Evolutionary conservation across 1,139 yeast species (phyloP).

Genomic region (Hemisphaericaspora xylofermentans): DNA sequence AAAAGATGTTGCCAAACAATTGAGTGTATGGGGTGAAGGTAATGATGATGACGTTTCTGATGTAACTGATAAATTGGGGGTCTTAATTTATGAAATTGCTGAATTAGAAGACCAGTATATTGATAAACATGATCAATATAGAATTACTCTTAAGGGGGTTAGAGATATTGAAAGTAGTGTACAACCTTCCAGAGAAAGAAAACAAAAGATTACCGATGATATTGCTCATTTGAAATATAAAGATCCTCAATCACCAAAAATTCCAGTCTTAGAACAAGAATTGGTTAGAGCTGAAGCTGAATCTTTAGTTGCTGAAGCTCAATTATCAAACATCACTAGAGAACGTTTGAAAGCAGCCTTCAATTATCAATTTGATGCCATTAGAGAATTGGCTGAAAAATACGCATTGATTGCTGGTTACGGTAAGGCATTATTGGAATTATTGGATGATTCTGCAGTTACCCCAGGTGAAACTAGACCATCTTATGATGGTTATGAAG

Average conservation of each 20-base stretch:
- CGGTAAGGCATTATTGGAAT: slow-evolving; percentile 95
- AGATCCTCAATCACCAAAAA: slow-evolving; percentile 97
- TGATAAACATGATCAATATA: slow-evolving; percentile 96
- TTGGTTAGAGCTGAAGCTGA: slow-evolving; percentile 99
- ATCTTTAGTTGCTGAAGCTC: slow-evolving; percentile 98
- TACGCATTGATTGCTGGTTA: slow-evolving; percentile 96
- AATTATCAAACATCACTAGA: slow-evolving; percentile 95
- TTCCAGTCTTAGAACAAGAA: slow-evolving; percentile 94
- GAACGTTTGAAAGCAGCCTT: slow-evolving; percentile 97
- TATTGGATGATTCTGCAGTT: slow-evolving; percentile 93
- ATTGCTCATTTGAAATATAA: slow-evolving; percentile 97
- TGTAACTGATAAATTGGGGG: slow-evolving; percentile 96
- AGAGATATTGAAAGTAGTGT: slow-evolving; percentile 97
- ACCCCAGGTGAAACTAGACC: slow-evolving; percentile 99
- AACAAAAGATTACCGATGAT: slow-evolving; percentile 95
- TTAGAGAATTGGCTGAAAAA: slow-evolving; percentile 96
- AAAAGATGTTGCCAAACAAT: slow-evolving; percentile 94
- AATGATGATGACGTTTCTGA: slow-evolving; percentile 97
- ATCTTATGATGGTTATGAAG: slow-evolving; percentile 97
- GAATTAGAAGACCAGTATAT: slow-evolving; percentile 97
- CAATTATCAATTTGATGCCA: slow-evolving; percentile 94
- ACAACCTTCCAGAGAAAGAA: slow-evolving; percentile 97
- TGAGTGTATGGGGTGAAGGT: slow-evolving; percentile 97
- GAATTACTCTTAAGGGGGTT: slow-evolving; percentile 90
- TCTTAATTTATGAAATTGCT: slow-evolving; percentile 91